phyloP scores from a whole-genome alignment of 768 basidiomycete genomes.

The Gymnopilus junonius region DNA sequence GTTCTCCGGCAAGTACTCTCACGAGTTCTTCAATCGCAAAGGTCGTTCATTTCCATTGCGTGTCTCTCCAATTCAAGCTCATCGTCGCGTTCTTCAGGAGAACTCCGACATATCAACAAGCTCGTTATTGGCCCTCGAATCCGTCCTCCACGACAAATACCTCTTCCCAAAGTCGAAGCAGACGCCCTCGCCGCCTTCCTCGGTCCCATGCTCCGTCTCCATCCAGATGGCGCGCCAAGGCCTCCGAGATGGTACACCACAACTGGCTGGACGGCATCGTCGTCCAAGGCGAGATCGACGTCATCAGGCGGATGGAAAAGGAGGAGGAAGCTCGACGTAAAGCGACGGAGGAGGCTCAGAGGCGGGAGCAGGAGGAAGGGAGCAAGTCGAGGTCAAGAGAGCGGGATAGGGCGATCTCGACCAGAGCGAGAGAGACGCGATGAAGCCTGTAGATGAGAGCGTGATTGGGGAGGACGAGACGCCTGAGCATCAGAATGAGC shows the following conservation, averaged over 20 bases:
- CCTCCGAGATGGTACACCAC: conserved; percentile 84
- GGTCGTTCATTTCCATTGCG: conserved; percentile 47
- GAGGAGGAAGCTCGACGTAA: conserved; percentile 45
- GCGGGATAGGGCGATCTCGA: conserved; percentile 42
- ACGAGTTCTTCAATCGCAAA: conserved; percentile 96
- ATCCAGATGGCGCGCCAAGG: conserved; percentile 87
- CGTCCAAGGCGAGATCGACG: conserved; percentile 90
- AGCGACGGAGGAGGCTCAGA: conserved; percentile 33
- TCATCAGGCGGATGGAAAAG: conserved; percentile 62
- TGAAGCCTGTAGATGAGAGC: conserved; percentile 78
- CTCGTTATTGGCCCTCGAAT: conserved; percentile 91
- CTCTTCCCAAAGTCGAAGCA: conserved; percentile 84
- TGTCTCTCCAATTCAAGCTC: no score
- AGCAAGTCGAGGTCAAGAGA: conserved; percentile 23
- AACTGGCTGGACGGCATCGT: conserved; percentile 84
- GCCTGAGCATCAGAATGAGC: not conserved
- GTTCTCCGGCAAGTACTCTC: conserved; percentile 89
- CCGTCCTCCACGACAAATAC: conserved; percentile 93
- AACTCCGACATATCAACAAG: conserved; percentile 93
- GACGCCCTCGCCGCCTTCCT: conserved; percentile 82
- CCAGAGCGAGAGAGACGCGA: conserved; percentile 54
- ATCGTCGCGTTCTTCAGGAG: conserved; percentile 42
- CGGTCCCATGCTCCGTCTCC: conserved; percentile 86
- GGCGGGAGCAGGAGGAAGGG: conserved; percentile 34
- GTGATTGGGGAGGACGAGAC: conserved; percentile 4